Conservation (phyloP, 345 rosid species). For the Nephelium lappaceum region DNA sequence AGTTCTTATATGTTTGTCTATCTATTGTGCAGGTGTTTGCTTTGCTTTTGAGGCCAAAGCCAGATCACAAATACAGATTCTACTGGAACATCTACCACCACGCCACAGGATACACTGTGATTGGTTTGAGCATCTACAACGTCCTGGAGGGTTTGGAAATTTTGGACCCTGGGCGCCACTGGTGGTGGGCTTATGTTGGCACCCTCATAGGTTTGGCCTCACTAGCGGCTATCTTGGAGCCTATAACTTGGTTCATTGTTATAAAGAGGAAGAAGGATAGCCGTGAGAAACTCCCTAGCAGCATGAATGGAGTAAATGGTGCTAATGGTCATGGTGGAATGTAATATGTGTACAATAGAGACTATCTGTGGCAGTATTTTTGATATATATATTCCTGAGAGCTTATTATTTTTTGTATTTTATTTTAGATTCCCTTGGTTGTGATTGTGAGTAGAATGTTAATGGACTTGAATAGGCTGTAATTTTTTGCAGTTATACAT, state of each 20-base stretch:
- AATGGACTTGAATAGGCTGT: too few species aligned
- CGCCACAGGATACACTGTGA: constrained; percentile 62
- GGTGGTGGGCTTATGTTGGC: constrained; percentile 64
- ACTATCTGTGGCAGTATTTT: neutral
- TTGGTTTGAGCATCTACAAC: constrained; percentile 61
- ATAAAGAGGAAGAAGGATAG: constrained; percentile 51
- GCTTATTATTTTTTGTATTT: neutral
- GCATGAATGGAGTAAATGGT: constrained; percentile 43
- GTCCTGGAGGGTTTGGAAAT: constrained; percentile 71
- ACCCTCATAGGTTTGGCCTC: constrained; percentile 60
- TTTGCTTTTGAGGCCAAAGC: constrained; percentile 82
- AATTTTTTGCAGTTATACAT: too few species aligned
- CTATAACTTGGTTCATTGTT: constrained; percentile 74
- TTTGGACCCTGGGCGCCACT: constrained; percentile 51
- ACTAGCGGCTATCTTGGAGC: constrained; percentile 51
- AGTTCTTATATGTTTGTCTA: too few species aligned
- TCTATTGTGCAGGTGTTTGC: constrained; percentile 54
- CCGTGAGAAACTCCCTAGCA: constrained; percentile 32
- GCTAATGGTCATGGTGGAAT: constrained; percentile 29
- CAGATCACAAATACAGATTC: constrained; percentile 75
- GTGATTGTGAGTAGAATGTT: too few species aligned
- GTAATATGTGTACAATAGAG: neutral
- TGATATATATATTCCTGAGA: neutral
- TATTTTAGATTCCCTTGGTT: neutral
- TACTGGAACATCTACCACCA: constrained; percentile 96